Conservation (phyloP, 2,329 filamentous ascomycete species). For the Stagonosporopsis rhizophila region DNA sequence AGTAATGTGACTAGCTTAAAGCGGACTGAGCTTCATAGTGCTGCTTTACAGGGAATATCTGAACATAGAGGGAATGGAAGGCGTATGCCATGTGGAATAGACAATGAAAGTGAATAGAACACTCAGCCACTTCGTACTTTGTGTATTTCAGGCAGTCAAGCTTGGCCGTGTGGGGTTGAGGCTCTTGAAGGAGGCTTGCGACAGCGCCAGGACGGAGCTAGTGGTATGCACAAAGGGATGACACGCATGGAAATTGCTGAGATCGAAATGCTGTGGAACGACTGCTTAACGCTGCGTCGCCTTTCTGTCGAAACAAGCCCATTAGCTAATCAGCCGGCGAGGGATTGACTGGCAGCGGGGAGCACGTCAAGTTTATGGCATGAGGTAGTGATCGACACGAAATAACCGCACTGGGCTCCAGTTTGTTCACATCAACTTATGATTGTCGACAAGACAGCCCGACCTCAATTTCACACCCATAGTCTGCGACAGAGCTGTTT, state of each 20-base stretch:
- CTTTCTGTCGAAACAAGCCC: neutral
- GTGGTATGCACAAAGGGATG: conserved; percentile 9
- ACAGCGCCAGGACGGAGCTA: neutral
- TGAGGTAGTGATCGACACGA: neutral
- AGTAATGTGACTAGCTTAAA: conserved; percentile 1
- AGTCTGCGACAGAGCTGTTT: neutral
- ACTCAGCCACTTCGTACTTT: neutral
- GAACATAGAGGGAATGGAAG: neutral
- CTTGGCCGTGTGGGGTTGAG: conserved; percentile 1
- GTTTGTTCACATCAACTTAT: neutral
- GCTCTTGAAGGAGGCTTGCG: neutral
- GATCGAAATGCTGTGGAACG: conserved; percentile 1
- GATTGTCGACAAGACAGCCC: neutral
- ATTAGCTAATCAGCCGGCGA: neutral
- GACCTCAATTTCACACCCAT: too few relatives aligned
- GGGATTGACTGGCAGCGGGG: neutral
- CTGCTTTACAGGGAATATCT: conserved; percentile 3
- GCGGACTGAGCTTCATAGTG: neutral
- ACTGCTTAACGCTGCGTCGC: neutral
- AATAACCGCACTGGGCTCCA: neutral
- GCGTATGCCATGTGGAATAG: neutral
- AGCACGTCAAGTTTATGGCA: neutral
- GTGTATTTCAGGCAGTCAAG: neutral
- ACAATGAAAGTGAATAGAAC: conserved; percentile 1
- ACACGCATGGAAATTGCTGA: conserved; percentile 3